A percentile compares a stretch with the other conserved stretches of the same genome.
Conservation (phyloP, 108 stramenopile genomes). For the Conticribra guillardii region DNA sequence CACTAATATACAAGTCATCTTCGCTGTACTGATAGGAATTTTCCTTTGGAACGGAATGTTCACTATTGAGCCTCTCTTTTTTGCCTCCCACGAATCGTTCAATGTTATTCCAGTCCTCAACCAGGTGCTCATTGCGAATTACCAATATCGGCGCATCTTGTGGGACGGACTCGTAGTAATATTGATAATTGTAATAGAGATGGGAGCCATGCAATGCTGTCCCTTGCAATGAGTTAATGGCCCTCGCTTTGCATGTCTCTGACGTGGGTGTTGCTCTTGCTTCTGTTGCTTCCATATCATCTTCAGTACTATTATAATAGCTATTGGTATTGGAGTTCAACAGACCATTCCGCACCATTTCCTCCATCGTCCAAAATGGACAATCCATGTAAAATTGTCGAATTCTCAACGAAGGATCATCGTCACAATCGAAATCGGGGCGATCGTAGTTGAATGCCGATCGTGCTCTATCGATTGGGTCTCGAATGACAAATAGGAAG, state of each 20-base stretch:
- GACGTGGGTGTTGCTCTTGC: no score
- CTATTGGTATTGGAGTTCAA: not conserved
- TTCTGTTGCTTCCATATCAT: no score
- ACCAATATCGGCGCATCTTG: slow-evolving; percentile 37
- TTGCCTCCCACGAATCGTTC: slow-evolving; percentile 34
- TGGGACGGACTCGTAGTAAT: slow-evolving; percentile 32
- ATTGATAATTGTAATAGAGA: slow-evolving; percentile 45
- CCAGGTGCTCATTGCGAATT: slow-evolving; percentile 52
- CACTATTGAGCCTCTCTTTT: slow-evolving; percentile 4
- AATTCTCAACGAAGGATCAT: not conserved
- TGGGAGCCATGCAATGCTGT: slow-evolving; percentile 15
- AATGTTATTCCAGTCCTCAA: slow-evolving; percentile 51
- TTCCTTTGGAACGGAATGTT: slow-evolving; percentile 19
- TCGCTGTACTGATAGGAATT: slow-evolving; percentile 33
- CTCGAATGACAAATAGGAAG: slow-evolving; percentile 39
- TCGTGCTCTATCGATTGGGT: slow-evolving; percentile 31
- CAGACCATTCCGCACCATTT: slow-evolving; percentile 31
- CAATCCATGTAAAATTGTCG: slow-evolving; percentile 24
- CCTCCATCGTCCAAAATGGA: slow-evolving; percentile 28
- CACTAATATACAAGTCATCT: slow-evolving; percentile 38
- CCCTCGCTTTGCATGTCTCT: slow-evolving; percentile 8
- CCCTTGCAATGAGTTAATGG: slow-evolving; percentile 10
- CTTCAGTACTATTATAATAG: no score
- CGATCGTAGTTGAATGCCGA: slow-evolving; percentile 46
- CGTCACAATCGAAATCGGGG: slow-evolving; percentile 10